Percentiles rank a stretch among this genome's conserved stretches.
Evolutionary conservation across 1,284 basidiomycete species (phyloP).

Genomic region (Marasmius tenuissimus): DNA sequence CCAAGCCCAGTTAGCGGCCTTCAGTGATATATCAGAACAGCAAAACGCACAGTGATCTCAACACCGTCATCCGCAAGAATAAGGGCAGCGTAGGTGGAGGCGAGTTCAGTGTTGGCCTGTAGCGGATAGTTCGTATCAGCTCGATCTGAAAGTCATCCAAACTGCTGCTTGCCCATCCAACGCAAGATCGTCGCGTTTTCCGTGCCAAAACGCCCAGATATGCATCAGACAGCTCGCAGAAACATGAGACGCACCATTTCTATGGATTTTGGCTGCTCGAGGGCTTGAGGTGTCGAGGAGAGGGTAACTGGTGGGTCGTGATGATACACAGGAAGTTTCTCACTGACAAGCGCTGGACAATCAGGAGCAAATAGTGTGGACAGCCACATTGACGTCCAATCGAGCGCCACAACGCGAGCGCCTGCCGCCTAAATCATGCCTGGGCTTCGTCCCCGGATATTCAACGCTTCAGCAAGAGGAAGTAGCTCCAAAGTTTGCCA

Average conservation of each 20-base stretch:
- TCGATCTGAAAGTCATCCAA: background rate
- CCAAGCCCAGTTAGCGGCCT: background rate
- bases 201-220: background rate
- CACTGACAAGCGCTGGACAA: background rate
- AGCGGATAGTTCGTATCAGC: background rate
- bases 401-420: background rate
- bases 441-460: too few species aligned
- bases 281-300: background rate
- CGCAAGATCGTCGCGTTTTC: background rate
- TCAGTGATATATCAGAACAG: background rate
- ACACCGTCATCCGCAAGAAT: slow-evolving; percentile 96
- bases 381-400: background rate
- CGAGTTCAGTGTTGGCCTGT: slow-evolving; percentile 71
- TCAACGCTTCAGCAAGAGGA: too few species aligned
- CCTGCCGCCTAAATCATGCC: too few species aligned
- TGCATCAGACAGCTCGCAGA: background rate
- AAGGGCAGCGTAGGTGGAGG: slow-evolving; percentile 89
- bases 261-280: background rate
- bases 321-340: background rate
- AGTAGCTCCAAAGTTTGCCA: too few species aligned
- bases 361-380: background rate
- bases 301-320: background rate
- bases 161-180: background rate
- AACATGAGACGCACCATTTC: background rate
- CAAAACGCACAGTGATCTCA: slow-evolving; percentile 90